phyloP scores from a whole-genome alignment of 805 yeast species.

The Clavispora fructus region DNA sequence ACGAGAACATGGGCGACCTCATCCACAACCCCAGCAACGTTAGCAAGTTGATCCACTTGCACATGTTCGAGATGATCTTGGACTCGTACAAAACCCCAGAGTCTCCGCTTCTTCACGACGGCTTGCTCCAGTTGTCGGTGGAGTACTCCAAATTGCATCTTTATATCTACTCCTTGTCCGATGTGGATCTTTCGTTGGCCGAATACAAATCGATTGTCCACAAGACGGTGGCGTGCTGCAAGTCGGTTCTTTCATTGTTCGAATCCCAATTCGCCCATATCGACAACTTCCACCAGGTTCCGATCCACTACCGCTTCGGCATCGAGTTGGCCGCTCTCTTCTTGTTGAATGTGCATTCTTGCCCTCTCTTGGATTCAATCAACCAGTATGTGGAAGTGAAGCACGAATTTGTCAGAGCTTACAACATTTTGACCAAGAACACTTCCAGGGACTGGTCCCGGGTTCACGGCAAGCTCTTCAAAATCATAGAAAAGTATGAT shows the following conservation, averaged over 20 bases:
- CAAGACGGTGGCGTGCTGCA: slow-evolving; percentile 26
- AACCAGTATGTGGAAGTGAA: slow-evolving; percentile 10
- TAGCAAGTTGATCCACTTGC: slow-evolving; percentile 31
- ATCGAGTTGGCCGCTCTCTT: slow-evolving; percentile 29
- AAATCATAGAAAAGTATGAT: slow-evolving; percentile 11
- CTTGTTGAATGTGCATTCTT: slow-evolving; percentile 23
- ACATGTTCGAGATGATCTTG: slow-evolving; percentile 40
- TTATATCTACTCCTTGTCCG: slow-evolving; percentile 29
- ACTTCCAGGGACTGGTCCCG: slow-evolving; percentile 5
- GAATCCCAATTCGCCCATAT: slow-evolving; percentile 16
- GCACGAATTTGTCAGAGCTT: slow-evolving; percentile 7
- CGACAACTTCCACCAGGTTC: slow-evolving; percentile 26
- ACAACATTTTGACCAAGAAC: slow-evolving; percentile 6
- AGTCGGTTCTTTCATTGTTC: slow-evolving; percentile 21
- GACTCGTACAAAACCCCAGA: slow-evolving; percentile 19
- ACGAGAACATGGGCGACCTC: slow-evolving; percentile 33
- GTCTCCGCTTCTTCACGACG: slow-evolving; percentile 16
- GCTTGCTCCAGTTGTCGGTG: slow-evolving; percentile 27
- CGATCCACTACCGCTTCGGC: slow-evolving; percentile 37
- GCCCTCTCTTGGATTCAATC: slow-evolving; percentile 9
- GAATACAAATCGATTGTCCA: slow-evolving; percentile 26
- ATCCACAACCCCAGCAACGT: slow-evolving; percentile 21
- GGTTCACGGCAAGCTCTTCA: slow-evolving; percentile 8
- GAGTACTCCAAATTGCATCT: slow-evolving; percentile 36
- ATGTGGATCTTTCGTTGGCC: slow-evolving; percentile 14